Evolutionary conservation across 2,329 filamentous ascomycete species (phyloP), one percentile per base, ranked within the genome.

Genomic region (Fusarium sp.): DNA sequence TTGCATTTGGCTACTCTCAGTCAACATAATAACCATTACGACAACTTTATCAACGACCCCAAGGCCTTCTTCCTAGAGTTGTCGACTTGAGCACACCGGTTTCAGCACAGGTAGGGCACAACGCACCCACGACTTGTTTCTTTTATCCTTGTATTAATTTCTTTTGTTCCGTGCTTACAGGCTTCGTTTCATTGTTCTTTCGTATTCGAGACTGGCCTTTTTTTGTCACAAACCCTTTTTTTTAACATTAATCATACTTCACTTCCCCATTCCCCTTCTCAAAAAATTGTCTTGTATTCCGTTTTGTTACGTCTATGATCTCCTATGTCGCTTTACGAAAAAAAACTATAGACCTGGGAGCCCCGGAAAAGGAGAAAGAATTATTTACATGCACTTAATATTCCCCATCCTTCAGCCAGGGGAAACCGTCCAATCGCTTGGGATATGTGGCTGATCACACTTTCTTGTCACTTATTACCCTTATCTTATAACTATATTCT

Each of bases 341-440:
- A 34, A 34, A 68, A 77, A 70, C 45, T 70, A 74, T 77, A 77
- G 75, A 77, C 62, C 57, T 77, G 75, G 75, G 70, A 75, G 72
- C 69, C 67, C 72, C 72, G 74, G 74, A 71, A 77, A 71, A 75
- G 66, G 73, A 75, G 75, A 76, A 67, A 75, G 72, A 72, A 75
- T 70, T 70, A 73, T 72, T 68, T 77, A 76, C 74, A 77, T 74
- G 72, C 72, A 76, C 66, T 68, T 77, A 77, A 78, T 77, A 70
- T 72, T 68, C 72, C 75, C 75, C 63, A 66, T 69, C 70, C 59
- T 70, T 67, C 60, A 70, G 74, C 57, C 70, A 77, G 67, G 75
- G 66, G 73, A 75, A 70, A 68, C 62, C 44, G 61, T 75, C 72
- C 73, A 75, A 75, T 75, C 73, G 69, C 72, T 73, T 75, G 72